Evolutionary conservation across 768 basidiomycete species (phyloP), one percentile per base, ranked within the genome.

Genomic region (Saitozyma sp.): DNA sequence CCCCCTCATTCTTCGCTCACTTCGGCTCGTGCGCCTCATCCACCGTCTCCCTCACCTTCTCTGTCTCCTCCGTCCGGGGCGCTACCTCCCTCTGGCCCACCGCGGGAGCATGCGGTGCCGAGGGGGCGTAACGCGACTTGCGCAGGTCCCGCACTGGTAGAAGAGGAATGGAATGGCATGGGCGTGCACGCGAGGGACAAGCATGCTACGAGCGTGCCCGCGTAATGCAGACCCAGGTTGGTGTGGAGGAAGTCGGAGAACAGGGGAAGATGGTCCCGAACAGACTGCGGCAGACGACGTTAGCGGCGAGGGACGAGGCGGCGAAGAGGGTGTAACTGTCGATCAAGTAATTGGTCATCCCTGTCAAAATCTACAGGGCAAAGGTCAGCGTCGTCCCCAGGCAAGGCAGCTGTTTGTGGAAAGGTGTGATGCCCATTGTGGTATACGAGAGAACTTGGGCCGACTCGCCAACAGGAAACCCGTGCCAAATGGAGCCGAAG

Each of bases 271-370:
- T 48, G 3, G 50, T 57, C 16, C 85, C 88, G 64, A 86, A 84
- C 17, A 83, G 76, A 0, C 85, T 87, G 59, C 88, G 85, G 56
- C 88, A 75, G 52, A 89, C 85, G 53, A 87, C 84, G 8, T 86
- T 87, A 53, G 87, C 84, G 14, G 88, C 87, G 54, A 88, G 83
- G 16, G 87, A 87, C 67, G 85, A 86, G 3, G 87, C 87, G 64
- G 78, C 85, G 76, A 86, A 73, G 49, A 88, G 79, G 50, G 82
- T 81, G 80, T 89, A 89, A 10, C 85, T 80, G 70, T 89, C 88
- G 84, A 90, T 87, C 61, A 89, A 82, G 79, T 89, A 89, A 20
- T 59, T 60, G n/a, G 43, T 53, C 16, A 63, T 55, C 8, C 46
- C 50, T 38, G 55, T 56, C 39, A 63, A 62, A 40, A 62, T 53